phyloP scores from a whole-genome alignment of 768 basidiomycete genomes.

The Tricholoma saponaceum region DNA sequence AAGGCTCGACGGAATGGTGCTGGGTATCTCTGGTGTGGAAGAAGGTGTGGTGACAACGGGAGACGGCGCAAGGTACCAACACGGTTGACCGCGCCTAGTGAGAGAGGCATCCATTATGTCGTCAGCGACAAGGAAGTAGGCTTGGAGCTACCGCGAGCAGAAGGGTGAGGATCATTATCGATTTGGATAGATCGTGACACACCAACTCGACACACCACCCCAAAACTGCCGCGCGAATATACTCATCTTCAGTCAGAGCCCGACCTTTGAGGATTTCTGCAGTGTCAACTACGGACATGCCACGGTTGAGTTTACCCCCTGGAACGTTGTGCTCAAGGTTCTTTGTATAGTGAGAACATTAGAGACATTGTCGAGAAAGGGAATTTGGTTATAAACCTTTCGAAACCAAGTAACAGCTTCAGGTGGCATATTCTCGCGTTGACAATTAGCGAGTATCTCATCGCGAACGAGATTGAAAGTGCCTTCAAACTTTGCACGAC shows the following conservation, averaged over 20 bases:
- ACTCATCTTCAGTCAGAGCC: conserved; percentile 74
- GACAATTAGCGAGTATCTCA: conserved; percentile 71
- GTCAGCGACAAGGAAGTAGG: conserved; percentile 94
- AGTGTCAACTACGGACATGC: conserved; percentile 93
- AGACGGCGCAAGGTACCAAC: conserved; percentile 69
- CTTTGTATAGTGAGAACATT: conserved; percentile 43
- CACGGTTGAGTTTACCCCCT: conserved; percentile 93
- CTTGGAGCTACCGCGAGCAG: conserved; percentile 73
- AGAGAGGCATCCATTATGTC: conserved; percentile 97
- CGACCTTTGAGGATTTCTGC: conserved; percentile 82
- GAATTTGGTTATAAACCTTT: conserved; percentile 47
- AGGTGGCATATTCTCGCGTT: conserved; percentile 70
- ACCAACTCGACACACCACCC: conserved; percentile 98
- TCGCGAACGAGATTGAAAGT: conserved; percentile 71
- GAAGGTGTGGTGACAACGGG: conserved; percentile 17
- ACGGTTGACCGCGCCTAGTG: conserved; percentile 91
- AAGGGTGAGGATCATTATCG: not conserved
- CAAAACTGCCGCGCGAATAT: conserved; percentile 80
- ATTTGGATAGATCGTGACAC: conserved; percentile 20
- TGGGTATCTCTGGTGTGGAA: conserved; percentile 1
- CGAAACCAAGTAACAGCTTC: conserved; percentile 86
- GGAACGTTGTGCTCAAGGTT: conserved; percentile 94
- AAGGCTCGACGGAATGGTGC: not conserved
- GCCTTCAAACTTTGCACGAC: conserved; percentile 61
- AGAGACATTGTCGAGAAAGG: not conserved